Base-by-base conservation (phyloP, 495 filamentous ascomycete species). In the Articulospora tetracladia region DNA sequence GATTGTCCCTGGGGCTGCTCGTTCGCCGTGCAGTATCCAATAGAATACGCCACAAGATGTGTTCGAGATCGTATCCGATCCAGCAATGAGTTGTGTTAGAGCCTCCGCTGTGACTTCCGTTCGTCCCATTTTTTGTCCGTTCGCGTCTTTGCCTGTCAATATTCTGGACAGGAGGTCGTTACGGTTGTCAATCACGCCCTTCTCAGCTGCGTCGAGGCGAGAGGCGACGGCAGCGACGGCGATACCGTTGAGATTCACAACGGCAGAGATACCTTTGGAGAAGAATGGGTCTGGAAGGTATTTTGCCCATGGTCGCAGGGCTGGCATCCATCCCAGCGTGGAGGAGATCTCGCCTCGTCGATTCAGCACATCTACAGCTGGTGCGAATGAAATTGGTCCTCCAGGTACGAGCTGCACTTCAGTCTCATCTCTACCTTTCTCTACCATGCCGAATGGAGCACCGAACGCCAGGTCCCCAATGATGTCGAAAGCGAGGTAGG, bases 401-500 rank as follows among this genome's bases (percentile, higher is more conserved):
- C 78, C 70, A 1, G 81, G 77, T 1, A 74, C 76, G 59, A 77
- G 70, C 6, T 76, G 74, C 7, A 83, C 71, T 56, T 80, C 76
- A 44, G 78, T 77, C 49, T 79, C 74, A 64, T 83, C 80, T 54
- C 77, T 76, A 26, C 83, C 84, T 20, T 78, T 72, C 20, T 79
- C 73, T 1, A 88, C 72, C 85, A 83, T 83, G 53, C 79, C 79
- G 60, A 83, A 83, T 0, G 80, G 78, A 0, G 75, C 72, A 22
- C 80, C 80, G 25, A 83, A 82, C 20, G 79, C 78, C 17, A 90
- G 74, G 62, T 90, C 86, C 2, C 90, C 91, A 65, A 96, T 95
- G 58, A 93, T 89, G 65, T 96, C 91, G 63, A 95, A 95, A 47
- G 91, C 91, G n/a, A 94, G 79, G 70, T 88, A 95, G 74, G 93